Conservation (phyloP, 768 basidiomycete genomes). For the Agaricus blazei region DNA sequence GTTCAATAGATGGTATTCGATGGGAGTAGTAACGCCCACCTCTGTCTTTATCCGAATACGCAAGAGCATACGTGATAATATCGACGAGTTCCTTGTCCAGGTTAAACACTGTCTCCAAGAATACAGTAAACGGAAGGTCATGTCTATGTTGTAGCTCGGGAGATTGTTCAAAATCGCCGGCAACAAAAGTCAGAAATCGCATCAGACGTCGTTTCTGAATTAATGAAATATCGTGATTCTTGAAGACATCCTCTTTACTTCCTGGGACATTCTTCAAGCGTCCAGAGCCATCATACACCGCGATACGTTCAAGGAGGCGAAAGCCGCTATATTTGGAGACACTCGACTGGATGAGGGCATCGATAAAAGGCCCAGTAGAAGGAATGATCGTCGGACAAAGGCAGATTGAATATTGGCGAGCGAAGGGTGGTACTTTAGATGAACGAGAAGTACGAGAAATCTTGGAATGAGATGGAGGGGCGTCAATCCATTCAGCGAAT, state of each 20-base stretch:
- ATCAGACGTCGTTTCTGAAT: slow-evolving; percentile 88
- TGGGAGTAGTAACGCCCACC: slow-evolving; percentile 36
- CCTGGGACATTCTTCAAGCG: slow-evolving; percentile 68
- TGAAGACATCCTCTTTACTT: slow-evolving; percentile 92
- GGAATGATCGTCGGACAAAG: slow-evolving; percentile 82
- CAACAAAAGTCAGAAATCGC: slow-evolving; percentile 84
- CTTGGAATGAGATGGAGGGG: slow-evolving; percentile 18
- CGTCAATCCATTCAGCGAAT: slow-evolving; percentile 63
- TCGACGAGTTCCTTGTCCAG: slow-evolving; percentile 51
- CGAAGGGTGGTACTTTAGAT: slow-evolving; percentile 38
- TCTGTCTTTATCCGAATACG: slow-evolving; percentile 53
- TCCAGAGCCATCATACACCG: slow-evolving; percentile 46
- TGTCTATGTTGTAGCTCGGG: slow-evolving; percentile 54
- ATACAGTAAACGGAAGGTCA: slow-evolving; percentile 52
- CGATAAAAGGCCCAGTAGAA: slow-evolving; percentile 72
- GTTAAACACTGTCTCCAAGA: slow-evolving; percentile 59
- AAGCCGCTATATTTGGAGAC: slow-evolving; percentile 92
- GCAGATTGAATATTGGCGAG: slow-evolving; percentile 81
- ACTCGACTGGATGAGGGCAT: slow-evolving; percentile 73
- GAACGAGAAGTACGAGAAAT: slow-evolving; percentile 44
- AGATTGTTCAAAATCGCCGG: slow-evolving; percentile 64
- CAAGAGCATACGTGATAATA: slow-evolving; percentile 74
- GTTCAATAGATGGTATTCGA: not conserved
- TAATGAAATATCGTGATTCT: slow-evolving; percentile 67
- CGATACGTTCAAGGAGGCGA: slow-evolving; percentile 69